Conservation (phyloP, 257 asterid species). For the Craterostigma plantagineum region DNA sequence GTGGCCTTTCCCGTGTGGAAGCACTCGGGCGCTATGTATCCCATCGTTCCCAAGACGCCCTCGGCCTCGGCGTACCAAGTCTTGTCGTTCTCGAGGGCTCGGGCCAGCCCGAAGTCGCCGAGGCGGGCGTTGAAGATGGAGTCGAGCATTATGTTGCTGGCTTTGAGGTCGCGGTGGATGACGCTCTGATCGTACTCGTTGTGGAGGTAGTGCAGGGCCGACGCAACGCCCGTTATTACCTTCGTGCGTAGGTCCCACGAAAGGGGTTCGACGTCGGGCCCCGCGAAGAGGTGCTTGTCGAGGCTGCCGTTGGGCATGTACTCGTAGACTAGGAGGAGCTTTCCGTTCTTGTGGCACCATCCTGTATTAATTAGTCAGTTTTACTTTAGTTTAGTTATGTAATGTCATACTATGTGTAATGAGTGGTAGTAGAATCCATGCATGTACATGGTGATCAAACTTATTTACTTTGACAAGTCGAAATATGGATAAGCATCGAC, state of each 20-base stretch:
- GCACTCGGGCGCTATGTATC: constrained; percentile 91
- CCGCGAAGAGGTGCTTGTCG: constrained; percentile 57
- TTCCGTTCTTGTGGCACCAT: constrained; percentile 84
- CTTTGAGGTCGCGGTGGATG: constrained; percentile 74
- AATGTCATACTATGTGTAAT: no score
- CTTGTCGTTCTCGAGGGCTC: constrained; percentile 63
- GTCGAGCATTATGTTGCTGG: constrained; percentile 90
- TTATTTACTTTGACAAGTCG: no score
- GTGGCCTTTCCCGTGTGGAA: constrained; percentile 84
- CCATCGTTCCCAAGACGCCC: constrained; percentile 67
- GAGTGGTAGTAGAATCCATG: no score
- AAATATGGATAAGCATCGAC: no score
- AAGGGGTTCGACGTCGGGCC: constrained; percentile 15
- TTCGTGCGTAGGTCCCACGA: constrained; percentile 57
- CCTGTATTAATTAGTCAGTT: constrained; percentile 23
- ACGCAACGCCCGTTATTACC: constrained; percentile 54
- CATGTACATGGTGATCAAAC: no score
- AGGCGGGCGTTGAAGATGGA: constrained; percentile 61
- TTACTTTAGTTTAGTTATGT: background rate
- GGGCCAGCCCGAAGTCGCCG: constrained; percentile 91
- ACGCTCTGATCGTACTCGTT: constrained; percentile 68
- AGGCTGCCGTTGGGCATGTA: constrained; percentile 92
- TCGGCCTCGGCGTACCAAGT: constrained; percentile 74
- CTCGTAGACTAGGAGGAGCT: constrained; percentile 63
- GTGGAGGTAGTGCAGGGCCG: constrained; percentile 82